phyloP scores from a whole-genome alignment of 2,329 filamentous ascomycete species.

The Penicillium sp. region DNA sequence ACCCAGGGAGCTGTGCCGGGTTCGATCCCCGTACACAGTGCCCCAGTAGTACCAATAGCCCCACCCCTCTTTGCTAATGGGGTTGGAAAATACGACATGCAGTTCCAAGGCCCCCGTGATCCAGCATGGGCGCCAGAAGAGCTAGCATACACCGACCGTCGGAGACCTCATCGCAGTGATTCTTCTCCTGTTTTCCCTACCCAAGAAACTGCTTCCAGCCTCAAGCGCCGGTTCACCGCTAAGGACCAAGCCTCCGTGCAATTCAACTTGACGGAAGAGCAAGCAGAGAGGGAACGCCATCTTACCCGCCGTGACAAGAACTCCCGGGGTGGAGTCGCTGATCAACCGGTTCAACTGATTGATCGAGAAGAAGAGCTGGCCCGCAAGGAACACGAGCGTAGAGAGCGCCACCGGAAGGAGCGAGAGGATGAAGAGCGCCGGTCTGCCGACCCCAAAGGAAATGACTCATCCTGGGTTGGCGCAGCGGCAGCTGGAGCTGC shows the following conservation, averaged over 20 bases:
- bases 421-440: slow-evolving; percentile 21
- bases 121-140: slow-evolving; percentile 9
- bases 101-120: slow-evolving; percentile 14
- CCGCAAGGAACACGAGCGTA: slow-evolving; percentile 17
- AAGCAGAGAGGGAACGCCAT: slow-evolving; percentile 49
- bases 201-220: slow-evolving; percentile 24
- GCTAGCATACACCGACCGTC: slow-evolving; percentile 8
- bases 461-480: slow-evolving; percentile 31
- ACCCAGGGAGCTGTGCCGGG: slow-evolving; percentile 36
- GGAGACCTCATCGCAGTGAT: slow-evolving; percentile 39
- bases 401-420: slow-evolving; percentile 19
- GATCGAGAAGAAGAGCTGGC: slow-evolving; percentile 29
- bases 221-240: slow-evolving; percentile 34
- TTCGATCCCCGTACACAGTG: slow-evolving; percentile 40
- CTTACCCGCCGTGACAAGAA: slow-evolving; percentile 26
- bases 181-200: slow-evolving; percentile 47
- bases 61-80: slow-evolving; percentile 41
- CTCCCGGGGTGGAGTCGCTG: slow-evolving; percentile 20
- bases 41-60: slow-evolving; percentile 41
- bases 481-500: slow-evolving; percentile 51
- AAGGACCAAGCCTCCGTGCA: slow-evolving; percentile 51
- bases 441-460: slow-evolving; percentile 27
- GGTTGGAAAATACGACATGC: slow-evolving; percentile 20
- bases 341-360: slow-evolving; percentile 27
- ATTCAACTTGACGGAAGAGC: slow-evolving; percentile 58